Percentiles rank a stretch among this genome's conserved stretches.
These are phyloP conservation scores for Lepiota brunneoincarnata DNA, from an alignment of 768 basidiomycete species.

Conservation along the genomic window DNA sequence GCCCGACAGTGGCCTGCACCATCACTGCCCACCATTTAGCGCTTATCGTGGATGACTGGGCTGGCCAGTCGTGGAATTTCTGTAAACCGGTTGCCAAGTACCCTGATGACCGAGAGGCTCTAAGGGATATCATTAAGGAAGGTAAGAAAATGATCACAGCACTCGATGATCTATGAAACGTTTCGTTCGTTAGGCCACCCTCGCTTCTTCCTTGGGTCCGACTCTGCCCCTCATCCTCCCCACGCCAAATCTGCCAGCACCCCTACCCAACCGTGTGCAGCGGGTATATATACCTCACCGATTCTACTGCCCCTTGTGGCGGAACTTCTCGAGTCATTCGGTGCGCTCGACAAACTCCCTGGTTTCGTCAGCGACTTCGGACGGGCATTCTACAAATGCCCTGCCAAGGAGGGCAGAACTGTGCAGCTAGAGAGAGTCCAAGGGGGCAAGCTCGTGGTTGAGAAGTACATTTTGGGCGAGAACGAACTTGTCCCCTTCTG, in stretches of 20 bases:
- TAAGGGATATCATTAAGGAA: constrained; percentile 73
- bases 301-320: constrained; percentile 89
- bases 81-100: constrained; percentile 99
- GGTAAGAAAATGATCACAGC: constrained; percentile 37
- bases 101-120: constrained; percentile 84
- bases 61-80: constrained; percentile 91
- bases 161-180: background rate
- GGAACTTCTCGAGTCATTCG: constrained; percentile 83
- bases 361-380: constrained; percentile 81
- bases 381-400: constrained; percentile 69
- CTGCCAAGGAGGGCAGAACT: constrained; percentile 24
- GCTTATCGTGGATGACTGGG: constrained; percentile 95
- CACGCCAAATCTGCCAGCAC: constrained; percentile 66
- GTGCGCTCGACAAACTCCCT: constrained; percentile 77
- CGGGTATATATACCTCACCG: constrained; percentile 94
- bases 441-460: constrained; percentile 38
- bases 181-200: constrained; percentile 61
- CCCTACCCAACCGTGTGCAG: constrained; percentile 78
- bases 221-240: constrained; percentile 90
- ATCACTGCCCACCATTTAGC: constrained; percentile 97
- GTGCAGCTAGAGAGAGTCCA: constrained; percentile 44
- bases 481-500: constrained; percentile 80
- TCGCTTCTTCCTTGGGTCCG: constrained; percentile 95
- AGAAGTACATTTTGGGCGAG: constrained; percentile 43
- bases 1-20: constrained; percentile 86